Conservation (phyloP, 2,329 filamentous ascomycete species). For the Orbilia ellipsospora region DNA sequence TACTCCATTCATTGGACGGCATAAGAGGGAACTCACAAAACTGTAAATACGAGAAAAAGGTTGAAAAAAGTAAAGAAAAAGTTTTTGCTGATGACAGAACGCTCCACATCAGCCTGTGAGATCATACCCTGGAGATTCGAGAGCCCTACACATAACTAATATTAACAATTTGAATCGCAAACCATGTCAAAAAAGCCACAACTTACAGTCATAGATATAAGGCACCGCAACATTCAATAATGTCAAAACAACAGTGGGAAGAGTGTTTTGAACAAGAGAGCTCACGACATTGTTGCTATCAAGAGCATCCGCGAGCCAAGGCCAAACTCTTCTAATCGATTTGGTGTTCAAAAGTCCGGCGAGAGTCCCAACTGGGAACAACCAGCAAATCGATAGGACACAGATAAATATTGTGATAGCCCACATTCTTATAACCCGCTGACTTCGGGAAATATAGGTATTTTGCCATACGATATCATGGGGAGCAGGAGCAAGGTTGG, state of each 20-base stretch:
- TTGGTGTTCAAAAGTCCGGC: constrained; percentile 84
- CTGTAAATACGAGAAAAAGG: constrained; percentile 93
- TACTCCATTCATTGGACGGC: neutral
- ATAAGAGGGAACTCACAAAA: constrained; percentile 66
- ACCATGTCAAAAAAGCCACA: neutral
- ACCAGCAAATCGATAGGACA: constrained; percentile 87
- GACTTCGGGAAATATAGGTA: constrained; percentile 81
- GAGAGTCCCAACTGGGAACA: constrained; percentile 80
- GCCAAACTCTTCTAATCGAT: constrained; percentile 78
- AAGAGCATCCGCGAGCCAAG: constrained; percentile 75
- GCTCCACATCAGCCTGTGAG: constrained; percentile 90
- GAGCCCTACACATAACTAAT: constrained; percentile 67
- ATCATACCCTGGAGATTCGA: constrained; percentile 94
- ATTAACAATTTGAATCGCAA: neutral
- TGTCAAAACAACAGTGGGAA: constrained; percentile 86
- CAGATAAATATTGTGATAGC: constrained; percentile 83
- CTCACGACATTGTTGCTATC: constrained; percentile 75
- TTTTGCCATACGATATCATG: constrained; percentile 96
- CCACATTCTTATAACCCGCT: constrained; percentile 83
- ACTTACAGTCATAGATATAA: constrained; percentile 87
- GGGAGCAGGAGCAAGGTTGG: constrained; percentile 86
- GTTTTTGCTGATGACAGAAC: constrained; percentile 96
- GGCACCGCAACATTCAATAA: constrained; percentile 89
- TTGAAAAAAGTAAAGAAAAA: constrained; percentile 99
- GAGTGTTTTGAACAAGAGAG: constrained; percentile 83